A percentile compares a stretch with the other conserved stretches of the same genome.
Evolutionary conservation across 139 green algal species (phyloP).

Genomic region (Chlorella vulgaris): DNA sequence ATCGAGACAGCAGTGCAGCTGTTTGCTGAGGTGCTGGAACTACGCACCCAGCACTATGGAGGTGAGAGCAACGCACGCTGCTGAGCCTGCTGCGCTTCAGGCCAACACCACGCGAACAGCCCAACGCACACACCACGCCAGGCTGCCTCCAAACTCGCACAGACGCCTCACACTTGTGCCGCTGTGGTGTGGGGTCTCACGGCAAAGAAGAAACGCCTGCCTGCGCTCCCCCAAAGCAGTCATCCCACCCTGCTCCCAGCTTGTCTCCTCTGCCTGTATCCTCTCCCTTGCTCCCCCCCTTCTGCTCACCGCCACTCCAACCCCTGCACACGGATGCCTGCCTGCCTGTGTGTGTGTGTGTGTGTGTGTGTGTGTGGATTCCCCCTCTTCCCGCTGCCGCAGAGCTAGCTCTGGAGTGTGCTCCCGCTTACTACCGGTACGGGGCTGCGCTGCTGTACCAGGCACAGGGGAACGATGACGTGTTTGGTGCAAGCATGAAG

Average conservation of each 20-base stretch:
- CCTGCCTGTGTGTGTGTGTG: background rate
- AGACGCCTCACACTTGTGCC: no score
- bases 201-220: no score
- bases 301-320: no score
- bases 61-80: constrained; percentile 30
- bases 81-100: background rate
- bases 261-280: no score
- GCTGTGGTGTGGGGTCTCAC: no score
- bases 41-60: constrained; percentile 51
- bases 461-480: constrained; percentile 64
- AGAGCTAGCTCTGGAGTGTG: background rate
- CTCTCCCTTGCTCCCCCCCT: no score
- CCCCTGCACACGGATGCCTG: background rate
- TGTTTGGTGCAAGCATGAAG: constrained; percentile 51
- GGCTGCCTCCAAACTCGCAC: no score
- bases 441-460: constrained; percentile 70
- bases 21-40: constrained; percentile 53
- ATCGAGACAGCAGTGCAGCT: constrained; percentile 59
- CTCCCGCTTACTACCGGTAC: constrained; percentile 70
- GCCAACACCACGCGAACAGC: background rate
- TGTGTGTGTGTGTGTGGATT: background rate
- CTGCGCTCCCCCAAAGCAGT: no score
- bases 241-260: no score
- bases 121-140: no score
- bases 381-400: background rate